phyloP scores from a whole-genome alignment of 768 basidiomycete species.

The Cystofilobasidium ferigula region DNA sequence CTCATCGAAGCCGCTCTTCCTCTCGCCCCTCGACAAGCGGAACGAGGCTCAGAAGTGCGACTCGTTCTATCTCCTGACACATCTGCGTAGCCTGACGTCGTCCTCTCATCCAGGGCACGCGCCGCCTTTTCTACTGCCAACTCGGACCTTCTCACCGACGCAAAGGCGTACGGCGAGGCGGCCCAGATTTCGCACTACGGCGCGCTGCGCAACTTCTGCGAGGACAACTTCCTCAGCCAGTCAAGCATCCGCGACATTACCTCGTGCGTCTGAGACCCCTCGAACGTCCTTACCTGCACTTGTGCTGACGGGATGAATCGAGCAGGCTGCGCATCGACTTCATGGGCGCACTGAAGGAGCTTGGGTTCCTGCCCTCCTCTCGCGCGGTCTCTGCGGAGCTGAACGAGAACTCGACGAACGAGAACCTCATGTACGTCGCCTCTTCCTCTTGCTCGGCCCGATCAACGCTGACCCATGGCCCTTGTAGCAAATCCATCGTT shows the following conservation, averaged over 20 bases:
- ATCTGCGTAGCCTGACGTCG: neutral
- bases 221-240: conserved; percentile 71
- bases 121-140: conserved; percentile 56
- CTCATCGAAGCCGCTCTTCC: conserved; percentile 78
- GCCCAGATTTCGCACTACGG: conserved; percentile 45
- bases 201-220: conserved; percentile 54
- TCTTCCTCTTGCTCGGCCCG: neutral
- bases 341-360: conserved; percentile 53
- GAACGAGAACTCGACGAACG: conserved; percentile 48
- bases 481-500: conserved; percentile 45
- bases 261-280: conserved; percentile 25
- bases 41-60: conserved; percentile 64
- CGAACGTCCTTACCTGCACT: neutral
- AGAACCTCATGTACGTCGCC: conserved; percentile 49
- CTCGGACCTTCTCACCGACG: conserved; percentile 77
- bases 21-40: conserved; percentile 67
- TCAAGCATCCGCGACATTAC: conserved; percentile 66
- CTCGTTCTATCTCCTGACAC: neutral
- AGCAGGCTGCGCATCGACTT: conserved; percentile 71
- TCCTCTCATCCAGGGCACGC: conserved; percentile 50
- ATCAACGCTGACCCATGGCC: neutral
- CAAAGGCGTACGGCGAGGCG: conserved; percentile 60
- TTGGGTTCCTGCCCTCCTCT: conserved; percentile 51
- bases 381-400: neutral
- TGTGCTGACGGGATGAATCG: conserved; percentile 32